phyloP scores from a whole-genome alignment of 148 eudicot species.

The Chenopodium berlandieri region DNA sequence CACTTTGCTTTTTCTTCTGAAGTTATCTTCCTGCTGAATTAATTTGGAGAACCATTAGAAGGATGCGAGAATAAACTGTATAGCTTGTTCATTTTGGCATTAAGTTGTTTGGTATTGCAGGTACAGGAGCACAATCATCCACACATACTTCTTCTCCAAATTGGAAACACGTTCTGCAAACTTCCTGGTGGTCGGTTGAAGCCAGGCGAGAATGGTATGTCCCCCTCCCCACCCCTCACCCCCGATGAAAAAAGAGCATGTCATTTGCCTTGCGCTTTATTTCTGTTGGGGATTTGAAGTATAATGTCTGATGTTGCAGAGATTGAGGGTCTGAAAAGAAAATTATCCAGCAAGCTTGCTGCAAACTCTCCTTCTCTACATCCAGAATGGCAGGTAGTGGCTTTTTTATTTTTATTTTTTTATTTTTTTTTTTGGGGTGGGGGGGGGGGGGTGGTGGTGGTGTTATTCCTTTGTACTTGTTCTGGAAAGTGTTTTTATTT shows the following conservation, averaged over 20 bases:
- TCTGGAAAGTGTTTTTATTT: neutral
- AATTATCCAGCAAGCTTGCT: slow-evolving; percentile 71
- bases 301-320: slow-evolving; percentile 35
- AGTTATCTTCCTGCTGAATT: neutral
- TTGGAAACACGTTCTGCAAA: slow-evolving; percentile 61
- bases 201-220: slow-evolving; percentile 77
- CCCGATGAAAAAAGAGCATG: neutral
- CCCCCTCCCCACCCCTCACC: neutral
- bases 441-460: too few species aligned
- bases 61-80: neutral
- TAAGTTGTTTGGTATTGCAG: slow-evolving; percentile 36
- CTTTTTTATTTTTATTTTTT: too few species aligned
- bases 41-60: neutral
- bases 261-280: neutral
- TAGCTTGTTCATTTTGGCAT: neutral
- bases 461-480: neutral
- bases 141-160: slow-evolving; percentile 71
- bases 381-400: slow-evolving; percentile 79
- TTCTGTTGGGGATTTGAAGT: neutral
- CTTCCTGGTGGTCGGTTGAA: slow-evolving; percentile 91
- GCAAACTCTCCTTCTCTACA: slow-evolving; percentile 56
- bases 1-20: neutral
- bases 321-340: slow-evolving; percentile 75
- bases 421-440: too few species aligned
- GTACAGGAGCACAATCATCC: slow-evolving; percentile 84